Evolutionary conservation across 306 rosid genomes (phyloP).

Genomic region (Vachellia pachyceras): DNA sequence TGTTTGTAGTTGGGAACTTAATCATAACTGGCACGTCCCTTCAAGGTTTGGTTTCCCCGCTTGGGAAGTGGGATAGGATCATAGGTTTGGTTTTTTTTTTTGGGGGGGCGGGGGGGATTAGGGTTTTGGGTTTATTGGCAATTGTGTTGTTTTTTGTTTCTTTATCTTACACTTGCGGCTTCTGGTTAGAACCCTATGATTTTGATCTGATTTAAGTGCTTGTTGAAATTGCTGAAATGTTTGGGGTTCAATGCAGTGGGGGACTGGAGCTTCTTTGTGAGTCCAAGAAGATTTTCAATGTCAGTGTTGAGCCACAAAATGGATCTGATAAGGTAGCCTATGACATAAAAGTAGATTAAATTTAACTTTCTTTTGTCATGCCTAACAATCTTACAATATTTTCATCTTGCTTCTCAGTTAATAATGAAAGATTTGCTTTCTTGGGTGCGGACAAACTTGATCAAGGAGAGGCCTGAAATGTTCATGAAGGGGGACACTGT

Average conservation of each 20-base stretch:
- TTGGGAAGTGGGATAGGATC: no score
- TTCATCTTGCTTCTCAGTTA: conserved; percentile 56
- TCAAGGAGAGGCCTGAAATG: conserved; percentile 98
- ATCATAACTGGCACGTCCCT: background rate
- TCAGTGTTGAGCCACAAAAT: conserved; percentile 61
- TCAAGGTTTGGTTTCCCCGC: background rate
- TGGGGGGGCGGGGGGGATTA: no score
- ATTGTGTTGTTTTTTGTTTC: conserved; percentile 14
- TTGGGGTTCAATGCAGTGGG: conserved; percentile 58
- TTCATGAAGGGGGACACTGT: conserved; percentile 95
- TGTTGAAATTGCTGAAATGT: conserved; percentile 35
- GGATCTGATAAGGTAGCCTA: conserved; percentile 63
- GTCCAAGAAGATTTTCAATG: conserved; percentile 82
- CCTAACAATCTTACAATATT: background rate
- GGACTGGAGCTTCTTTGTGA: conserved; percentile 94
- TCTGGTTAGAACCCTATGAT: background rate
- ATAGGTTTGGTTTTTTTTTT: no score
- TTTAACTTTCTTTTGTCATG: conserved; percentile 12
- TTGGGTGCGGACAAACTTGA: conserved; percentile 84
- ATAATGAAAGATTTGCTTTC: conserved; percentile 84
- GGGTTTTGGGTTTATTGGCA: background rate
- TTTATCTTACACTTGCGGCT: background rate
- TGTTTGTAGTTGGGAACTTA: background rate
- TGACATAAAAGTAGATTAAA: background rate
- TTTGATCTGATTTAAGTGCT: conserved; percentile 21